Evolutionary conservation across 441 rosid species (phyloP).

Genomic region (Arabidopsis hybrid): DNA sequence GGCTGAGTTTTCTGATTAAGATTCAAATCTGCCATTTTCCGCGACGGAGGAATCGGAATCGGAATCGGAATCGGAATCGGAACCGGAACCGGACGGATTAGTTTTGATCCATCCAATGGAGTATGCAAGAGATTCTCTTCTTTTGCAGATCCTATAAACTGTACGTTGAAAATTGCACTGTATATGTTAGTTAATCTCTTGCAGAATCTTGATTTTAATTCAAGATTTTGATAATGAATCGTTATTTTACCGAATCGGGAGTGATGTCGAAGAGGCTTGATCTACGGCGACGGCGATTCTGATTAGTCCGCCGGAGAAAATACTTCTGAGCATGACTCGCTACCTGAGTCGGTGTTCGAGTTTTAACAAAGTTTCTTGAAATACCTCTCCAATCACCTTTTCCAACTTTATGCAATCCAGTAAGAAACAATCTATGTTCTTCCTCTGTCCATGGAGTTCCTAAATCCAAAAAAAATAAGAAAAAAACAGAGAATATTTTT

Average conservation of each 20-base stretch:
- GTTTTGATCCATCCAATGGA: constrained; percentile 40
- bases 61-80: constrained; percentile 51
- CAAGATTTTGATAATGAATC: background rate
- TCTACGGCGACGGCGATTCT: constrained; percentile 80
- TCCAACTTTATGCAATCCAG: constrained; percentile 84
- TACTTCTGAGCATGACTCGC: constrained; percentile 98
- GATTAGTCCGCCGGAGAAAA: constrained; percentile 79
- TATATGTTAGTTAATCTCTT: background rate
- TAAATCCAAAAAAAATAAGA: constrained; percentile 20
- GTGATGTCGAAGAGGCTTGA: constrained; percentile 93
- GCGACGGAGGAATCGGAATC: constrained; percentile 66
- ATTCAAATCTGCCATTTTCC: constrained; percentile 69
- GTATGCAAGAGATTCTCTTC: constrained; percentile 32
- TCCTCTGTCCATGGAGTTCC: constrained; percentile 98
- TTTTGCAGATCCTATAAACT: constrained; percentile 3
- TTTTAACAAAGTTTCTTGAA: constrained; percentile 85
- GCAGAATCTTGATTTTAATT: background rate
- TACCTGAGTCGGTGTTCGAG: constrained; percentile 93
- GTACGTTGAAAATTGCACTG: background rate
- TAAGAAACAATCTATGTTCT: constrained; percentile 76
- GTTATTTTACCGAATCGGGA: constrained; percentile 54
- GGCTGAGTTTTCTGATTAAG: constrained; percentile 42
- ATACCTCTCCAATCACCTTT: constrained; percentile 98
- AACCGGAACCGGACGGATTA: constrained; percentile 53
- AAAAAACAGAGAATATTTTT: background rate